Conservation (phyloP, 2,329 filamentous ascomycete genomes). For the Aspergillus calidoustus region DNA sequence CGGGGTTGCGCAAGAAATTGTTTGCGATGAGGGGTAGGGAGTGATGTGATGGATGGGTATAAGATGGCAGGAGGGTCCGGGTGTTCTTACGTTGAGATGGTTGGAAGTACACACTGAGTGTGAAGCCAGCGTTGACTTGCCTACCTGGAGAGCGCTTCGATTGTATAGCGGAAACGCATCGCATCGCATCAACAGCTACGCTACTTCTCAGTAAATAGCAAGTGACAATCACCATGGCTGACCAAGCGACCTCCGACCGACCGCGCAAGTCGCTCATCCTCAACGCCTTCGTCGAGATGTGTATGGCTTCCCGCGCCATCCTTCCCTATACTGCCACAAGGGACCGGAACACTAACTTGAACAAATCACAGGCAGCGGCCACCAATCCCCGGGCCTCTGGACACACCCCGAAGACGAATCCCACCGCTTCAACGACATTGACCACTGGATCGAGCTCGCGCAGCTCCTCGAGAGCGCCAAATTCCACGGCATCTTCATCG, state of each 20-base stretch:
- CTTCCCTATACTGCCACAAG: background rate
- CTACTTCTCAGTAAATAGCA: background rate
- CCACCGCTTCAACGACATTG: slow-evolving; percentile 62
- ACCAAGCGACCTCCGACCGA: background rate
- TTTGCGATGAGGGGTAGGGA: background rate
- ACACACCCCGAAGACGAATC: slow-evolving; percentile 68
- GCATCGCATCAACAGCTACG: too few species aligned
- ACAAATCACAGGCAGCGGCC: slow-evolving; percentile 47
- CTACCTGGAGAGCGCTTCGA: too few species aligned
- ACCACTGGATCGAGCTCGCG: slow-evolving; percentile 66
- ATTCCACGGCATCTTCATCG: slow-evolving; percentile 70
- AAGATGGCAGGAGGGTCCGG: background rate
- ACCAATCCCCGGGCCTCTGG: slow-evolving; percentile 64
- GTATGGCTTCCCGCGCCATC: slow-evolving; percentile 29
- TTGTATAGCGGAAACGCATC: too few species aligned
- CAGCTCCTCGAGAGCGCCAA: slow-evolving; percentile 64
- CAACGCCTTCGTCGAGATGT: slow-evolving; percentile 58
- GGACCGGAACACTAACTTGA: too few species aligned
- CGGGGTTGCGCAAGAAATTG: background rate
- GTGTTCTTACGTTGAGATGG: background rate
- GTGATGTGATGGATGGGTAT: background rate
- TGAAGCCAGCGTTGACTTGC: too few species aligned
- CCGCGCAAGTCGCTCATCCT: slow-evolving; percentile 54
- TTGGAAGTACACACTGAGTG: background rate
- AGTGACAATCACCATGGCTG: slow-evolving; percentile 2